Percentiles rank a stretch among this genome's conserved stretches.
Evolutionary conservation across 768 basidiomycete species (phyloP).

Genomic region (Tylopilus rubrobrunneus): DNA sequence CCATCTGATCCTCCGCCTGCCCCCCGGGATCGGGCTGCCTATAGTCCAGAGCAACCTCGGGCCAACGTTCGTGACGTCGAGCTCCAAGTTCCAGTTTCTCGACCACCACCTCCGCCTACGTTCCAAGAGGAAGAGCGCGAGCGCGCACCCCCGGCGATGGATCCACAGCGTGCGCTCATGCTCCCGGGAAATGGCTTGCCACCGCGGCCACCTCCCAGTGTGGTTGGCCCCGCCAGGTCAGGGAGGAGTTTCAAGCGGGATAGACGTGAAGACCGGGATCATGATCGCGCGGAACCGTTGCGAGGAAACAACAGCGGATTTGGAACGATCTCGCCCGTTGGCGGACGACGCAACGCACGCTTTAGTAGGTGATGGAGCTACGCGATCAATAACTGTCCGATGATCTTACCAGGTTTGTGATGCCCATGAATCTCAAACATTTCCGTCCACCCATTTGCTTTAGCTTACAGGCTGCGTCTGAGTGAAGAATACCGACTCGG

Average conservation of each 20-base stretch:
- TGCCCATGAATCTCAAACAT: too few relatives aligned
- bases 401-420: too few relatives aligned
- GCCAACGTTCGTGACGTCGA: slow-evolving; percentile 10
- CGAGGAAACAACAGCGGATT: slow-evolving; percentile 7
- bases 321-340: slow-evolving; percentile 10
- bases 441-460: too few relatives aligned
- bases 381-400: too few relatives aligned
- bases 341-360: too few relatives aligned
- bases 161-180: slow-evolving; percentile 31
- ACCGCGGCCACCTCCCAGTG: slow-evolving; percentile 21
- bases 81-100: neutral
- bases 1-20: slow-evolving; percentile 5
- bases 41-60: slow-evolving; percentile 7
- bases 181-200: slow-evolving; percentile 27
- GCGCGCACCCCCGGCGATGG: slow-evolving; percentile 20
- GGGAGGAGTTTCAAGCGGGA: slow-evolving; percentile 19
- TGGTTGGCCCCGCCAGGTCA: slow-evolving; percentile 11
- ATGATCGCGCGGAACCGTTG: slow-evolving; percentile 21
- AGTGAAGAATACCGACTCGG: too few relatives aligned
- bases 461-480: too few relatives aligned
- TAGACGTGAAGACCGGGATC: slow-evolving; percentile 14
- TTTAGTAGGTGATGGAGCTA: too few relatives aligned
- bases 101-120: neutral
- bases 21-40: slow-evolving; percentile 6
- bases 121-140: slow-evolving; percentile 5